Percentiles rank a stretch among this genome's conserved stretches.
Conservation (phyloP, 768 basidiomycete genomes). For the Strobilomyces echinocephalus region DNA sequence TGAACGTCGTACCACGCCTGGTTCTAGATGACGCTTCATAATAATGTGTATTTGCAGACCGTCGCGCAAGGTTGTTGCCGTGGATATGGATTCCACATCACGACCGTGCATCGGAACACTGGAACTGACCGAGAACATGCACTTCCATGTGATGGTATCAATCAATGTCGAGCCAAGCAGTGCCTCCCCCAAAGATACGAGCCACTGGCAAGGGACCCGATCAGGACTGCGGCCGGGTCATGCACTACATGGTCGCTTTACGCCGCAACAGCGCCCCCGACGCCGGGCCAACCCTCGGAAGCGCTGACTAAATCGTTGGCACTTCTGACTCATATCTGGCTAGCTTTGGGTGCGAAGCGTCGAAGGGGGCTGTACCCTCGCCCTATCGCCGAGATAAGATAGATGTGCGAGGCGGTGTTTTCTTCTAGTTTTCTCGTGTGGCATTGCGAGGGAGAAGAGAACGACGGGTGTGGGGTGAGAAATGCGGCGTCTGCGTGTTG, state of each 20-base stretch:
- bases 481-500: not conserved
- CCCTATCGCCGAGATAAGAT: conserved; percentile 7
- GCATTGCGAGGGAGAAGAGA: not conserved
- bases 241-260: conserved; percentile 8
- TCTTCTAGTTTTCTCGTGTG: not conserved
- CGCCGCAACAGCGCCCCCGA: not conserved
- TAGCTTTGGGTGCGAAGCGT: not conserved
- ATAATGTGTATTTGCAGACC: conserved; percentile 10
- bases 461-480: conserved; percentile 8
- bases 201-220: not conserved
- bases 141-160: conserved; percentile 3
- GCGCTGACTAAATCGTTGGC: not conserved
- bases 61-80: not conserved
- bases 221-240: conserved; percentile 12
- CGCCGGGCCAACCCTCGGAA: not conserved
- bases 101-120: conserved; percentile 4
- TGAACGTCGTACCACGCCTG: conserved; percentile 91
- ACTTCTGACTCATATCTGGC: not conserved
- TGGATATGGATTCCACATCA: not conserved
- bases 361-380: not conserved
- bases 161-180: conserved; percentile 4
- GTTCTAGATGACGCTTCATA: conserved; percentile 73
- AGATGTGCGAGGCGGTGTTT: not conserved
- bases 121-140: not conserved
- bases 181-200: conserved; percentile 1